Conservation (phyloP, 2,329 filamentous ascomycete species). For the Paecilomyces fulvus region DNA sequence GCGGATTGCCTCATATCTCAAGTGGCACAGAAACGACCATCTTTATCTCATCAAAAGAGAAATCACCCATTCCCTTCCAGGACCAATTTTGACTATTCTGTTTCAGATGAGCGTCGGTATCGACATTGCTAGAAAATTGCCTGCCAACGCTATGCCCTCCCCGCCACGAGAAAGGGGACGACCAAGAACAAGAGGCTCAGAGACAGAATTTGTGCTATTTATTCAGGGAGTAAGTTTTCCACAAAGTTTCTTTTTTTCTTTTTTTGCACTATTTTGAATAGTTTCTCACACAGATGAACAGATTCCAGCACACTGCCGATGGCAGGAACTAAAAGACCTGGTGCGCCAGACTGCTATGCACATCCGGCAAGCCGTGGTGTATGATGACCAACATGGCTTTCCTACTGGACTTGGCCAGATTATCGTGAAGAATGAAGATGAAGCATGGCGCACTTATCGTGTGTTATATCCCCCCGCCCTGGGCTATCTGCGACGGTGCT, state of each 20-base stretch:
- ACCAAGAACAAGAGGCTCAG: slow-evolving; percentile 22
- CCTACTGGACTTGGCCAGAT: slow-evolving; percentile 37
- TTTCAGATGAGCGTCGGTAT: not conserved
- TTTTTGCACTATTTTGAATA: slow-evolving; percentile 6
- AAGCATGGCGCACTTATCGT: slow-evolving; percentile 38
- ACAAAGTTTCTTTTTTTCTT: not conserved
- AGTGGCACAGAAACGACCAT: not conserved
- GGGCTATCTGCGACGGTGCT: not conserved
- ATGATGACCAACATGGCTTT: slow-evolving; percentile 34
- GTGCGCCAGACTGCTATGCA: slow-evolving; percentile 36
- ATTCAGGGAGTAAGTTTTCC: slow-evolving; percentile 30
- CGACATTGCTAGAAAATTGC: not conserved
- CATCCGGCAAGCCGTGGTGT: slow-evolving; percentile 37
- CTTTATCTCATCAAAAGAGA: not conserved
- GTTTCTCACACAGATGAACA: slow-evolving; percentile 8
- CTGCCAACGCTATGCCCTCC: slow-evolving; percentile 19
- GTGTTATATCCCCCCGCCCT: slow-evolving; percentile 5
- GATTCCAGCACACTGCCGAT: slow-evolving; percentile 36
- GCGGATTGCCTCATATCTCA: not conserved
- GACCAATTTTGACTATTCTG: not conserved
- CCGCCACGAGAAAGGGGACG: slow-evolving; percentile 25
- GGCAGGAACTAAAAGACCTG: slow-evolving; percentile 39
- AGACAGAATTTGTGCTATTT: slow-evolving; percentile 38
- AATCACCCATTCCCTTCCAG: not conserved
- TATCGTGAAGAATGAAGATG: slow-evolving; percentile 37